Base-by-base conservation (phyloP, 73 alveolate genomes). In the Paramecium sonneborni region DNA sequence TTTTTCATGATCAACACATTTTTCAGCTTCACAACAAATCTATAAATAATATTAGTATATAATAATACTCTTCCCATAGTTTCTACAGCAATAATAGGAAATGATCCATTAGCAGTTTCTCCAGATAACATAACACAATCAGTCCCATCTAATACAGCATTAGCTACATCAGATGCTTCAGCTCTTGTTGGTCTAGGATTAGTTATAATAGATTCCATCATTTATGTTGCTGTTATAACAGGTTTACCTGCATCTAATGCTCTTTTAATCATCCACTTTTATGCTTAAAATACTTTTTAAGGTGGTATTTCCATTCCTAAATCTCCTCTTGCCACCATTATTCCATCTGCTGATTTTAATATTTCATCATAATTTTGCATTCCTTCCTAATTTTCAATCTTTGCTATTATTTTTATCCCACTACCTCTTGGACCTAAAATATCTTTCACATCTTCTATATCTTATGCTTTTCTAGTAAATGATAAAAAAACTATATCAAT, bases 171-270 rank as follows among this genome's bases (percentile, higher is more conserved):
- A 6, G 97, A 92, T 5, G 99, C 99, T 92, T 98, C 99, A 34
- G 99, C 99, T 84, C 99, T 96, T 37, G 99, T 97, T 56, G 99
- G 99, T 96, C 99, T 96, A 14, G 99, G 99, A 93, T 98, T 97
- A 57, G 92, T 95, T 52, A 97, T 96, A 98, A 98, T 97, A 43
- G 99, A 96, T 68, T 98, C 99, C 93, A 98, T 96, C 98, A 98
- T 98, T 95, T 98, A 97, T 18, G 99, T 98, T 70, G 99, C 99
- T 6, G 98, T 95, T 26, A 98, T 95, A 26, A 96, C 99, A 34
- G 99, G 98, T 95, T 98, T 98, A 39, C 99, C 99, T 26, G 92
- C 96, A 3, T 93, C 92, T 74, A 96, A 92, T 85, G 98, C 97
- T 93, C 96, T 96, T 68, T 96, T 95, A 69, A 98, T 93, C 98